Evolutionary conservation across 2,329 filamentous ascomycete species (phyloP).

Genomic region (Bipolaris oryzae): DNA sequence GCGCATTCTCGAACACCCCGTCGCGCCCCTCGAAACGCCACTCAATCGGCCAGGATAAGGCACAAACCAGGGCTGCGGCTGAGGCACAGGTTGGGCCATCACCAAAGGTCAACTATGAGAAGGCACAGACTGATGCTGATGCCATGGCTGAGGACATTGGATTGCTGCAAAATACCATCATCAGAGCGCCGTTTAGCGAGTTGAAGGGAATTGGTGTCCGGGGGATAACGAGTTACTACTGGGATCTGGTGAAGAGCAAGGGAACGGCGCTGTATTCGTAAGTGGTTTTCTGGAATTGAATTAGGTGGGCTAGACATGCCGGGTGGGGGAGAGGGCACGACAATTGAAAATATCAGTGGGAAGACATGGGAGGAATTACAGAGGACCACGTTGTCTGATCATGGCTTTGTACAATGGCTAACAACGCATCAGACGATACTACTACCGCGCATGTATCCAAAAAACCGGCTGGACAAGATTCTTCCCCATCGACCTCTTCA

Average conservation of each 20-base stretch:
- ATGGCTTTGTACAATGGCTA: slow-evolving; percentile 3
- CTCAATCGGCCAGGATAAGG: slow-evolving; percentile 11
- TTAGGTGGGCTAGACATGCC: not conserved
- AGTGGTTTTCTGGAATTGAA: slow-evolving; percentile 7
- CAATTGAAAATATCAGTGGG: not conserved
- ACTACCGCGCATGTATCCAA: slow-evolving; percentile 22
- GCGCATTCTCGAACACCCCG: slow-evolving; percentile 35
- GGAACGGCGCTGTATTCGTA: slow-evolving; percentile 26
- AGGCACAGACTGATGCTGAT: slow-evolving; percentile 11
- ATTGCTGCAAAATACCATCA: slow-evolving; percentile 28
- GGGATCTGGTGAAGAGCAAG: slow-evolving; percentile 27
- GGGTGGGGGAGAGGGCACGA: not conserved
- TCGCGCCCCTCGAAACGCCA: slow-evolving; percentile 16
- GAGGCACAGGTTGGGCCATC: slow-evolving; percentile 12
- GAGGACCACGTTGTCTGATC: not conserved
- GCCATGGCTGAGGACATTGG: slow-evolving; percentile 31
- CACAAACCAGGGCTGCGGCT: slow-evolving; percentile 17
- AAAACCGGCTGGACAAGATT: slow-evolving; percentile 20
- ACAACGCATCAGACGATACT: slow-evolving; percentile 18
- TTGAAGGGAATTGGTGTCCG: slow-evolving; percentile 8
- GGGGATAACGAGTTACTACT: slow-evolving; percentile 25
- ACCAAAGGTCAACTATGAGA: slow-evolving; percentile 13
- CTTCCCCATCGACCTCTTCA: slow-evolving; percentile 21
- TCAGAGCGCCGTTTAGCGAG: slow-evolving; percentile 23
- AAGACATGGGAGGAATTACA: not conserved